Percentiles rank a stretch among this genome's conserved stretches.
These are phyloP conservation scores for Oenanthe javanica DNA, from an alignment of 140 eudicot genomes.

Conservation along the genomic window DNA sequence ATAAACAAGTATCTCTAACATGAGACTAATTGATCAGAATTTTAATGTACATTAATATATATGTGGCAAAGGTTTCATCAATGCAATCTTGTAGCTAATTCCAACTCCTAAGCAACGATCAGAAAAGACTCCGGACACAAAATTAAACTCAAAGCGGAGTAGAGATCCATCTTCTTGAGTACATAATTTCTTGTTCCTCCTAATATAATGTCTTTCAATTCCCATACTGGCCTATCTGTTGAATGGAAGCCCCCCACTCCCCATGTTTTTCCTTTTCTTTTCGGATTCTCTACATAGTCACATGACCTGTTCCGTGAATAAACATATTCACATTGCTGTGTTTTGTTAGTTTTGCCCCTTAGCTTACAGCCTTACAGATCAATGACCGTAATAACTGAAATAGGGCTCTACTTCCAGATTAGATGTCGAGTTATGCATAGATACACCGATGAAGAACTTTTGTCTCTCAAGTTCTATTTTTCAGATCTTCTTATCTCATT, in stretches of 20 bases:
- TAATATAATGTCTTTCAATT: background rate
- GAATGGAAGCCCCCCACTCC: background rate
- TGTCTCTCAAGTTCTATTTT: background rate
- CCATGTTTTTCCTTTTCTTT: background rate
- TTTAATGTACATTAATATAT: background rate
- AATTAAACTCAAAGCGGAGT: background rate
- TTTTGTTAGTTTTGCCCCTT: background rate
- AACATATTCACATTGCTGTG: background rate
- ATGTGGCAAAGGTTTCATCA: background rate
- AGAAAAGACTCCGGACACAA: too few species aligned
- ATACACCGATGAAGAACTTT: background rate
- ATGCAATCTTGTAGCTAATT: too few species aligned
- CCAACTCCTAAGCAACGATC: too few species aligned
- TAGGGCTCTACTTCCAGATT: background rate
- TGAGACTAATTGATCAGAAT: too few species aligned
- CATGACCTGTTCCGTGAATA: background rate
- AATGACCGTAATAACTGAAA: background rate
- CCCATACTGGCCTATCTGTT: conserved; percentile 2
- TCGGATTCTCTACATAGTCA: background rate
- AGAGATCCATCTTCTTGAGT: background rate
- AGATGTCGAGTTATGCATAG: background rate
- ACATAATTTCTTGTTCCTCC: background rate
- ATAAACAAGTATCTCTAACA: too few species aligned
- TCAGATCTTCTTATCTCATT: conserved; percentile 17
- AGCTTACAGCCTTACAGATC: background rate